Conservation (phyloP, 1,139 yeast species). For the Protomyces pachydermus region DNA sequence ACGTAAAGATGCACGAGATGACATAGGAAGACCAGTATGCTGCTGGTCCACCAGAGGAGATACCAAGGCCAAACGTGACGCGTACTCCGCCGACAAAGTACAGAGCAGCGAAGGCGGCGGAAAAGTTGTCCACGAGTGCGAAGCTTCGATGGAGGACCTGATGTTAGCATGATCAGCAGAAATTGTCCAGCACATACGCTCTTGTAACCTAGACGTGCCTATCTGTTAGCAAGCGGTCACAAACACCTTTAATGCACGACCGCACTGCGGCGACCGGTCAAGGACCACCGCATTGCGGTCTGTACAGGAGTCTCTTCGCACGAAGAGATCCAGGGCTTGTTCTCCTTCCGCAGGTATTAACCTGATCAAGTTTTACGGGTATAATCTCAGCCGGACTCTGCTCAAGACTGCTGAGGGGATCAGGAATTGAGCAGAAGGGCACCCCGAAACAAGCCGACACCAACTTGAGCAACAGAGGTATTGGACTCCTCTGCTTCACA, state of each 20-base stretch:
- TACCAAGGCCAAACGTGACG: conserved; percentile 33
- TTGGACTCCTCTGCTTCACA: not conserved
- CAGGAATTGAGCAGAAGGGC: not conserved
- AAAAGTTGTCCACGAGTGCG: conserved; percentile 35
- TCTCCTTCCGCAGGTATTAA: conserved; percentile 28
- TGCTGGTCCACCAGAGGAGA: conserved; percentile 36
- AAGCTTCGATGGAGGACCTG: conserved; percentile 32
- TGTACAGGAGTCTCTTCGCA: not conserved
- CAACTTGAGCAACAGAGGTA: conserved; percentile 4
- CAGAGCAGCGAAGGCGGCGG: conserved; percentile 36
- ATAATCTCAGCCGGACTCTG: conserved; percentile 20
- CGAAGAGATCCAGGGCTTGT: conserved; percentile 22
- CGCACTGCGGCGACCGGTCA: not conserved
- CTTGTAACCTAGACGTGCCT: conserved; percentile 32
- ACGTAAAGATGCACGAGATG: conserved; percentile 33
- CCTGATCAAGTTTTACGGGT: conserved; percentile 28
- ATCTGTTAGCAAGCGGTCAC: conserved; percentile 21
- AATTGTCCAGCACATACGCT: not conserved
- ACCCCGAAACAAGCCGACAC: conserved; percentile 22
- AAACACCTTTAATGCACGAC: not conserved
- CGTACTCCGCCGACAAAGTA: conserved; percentile 35
- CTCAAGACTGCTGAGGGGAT: not conserved
- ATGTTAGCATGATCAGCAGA: not conserved
- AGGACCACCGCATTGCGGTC: conserved; percentile 1
- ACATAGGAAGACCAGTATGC: conserved; percentile 36